These are phyloP conservation scores for Byssoonygena ceratinophila DNA, from an alignment of 2,329 filamentous ascomycete genomes.

Conservation along the genomic window DNA sequence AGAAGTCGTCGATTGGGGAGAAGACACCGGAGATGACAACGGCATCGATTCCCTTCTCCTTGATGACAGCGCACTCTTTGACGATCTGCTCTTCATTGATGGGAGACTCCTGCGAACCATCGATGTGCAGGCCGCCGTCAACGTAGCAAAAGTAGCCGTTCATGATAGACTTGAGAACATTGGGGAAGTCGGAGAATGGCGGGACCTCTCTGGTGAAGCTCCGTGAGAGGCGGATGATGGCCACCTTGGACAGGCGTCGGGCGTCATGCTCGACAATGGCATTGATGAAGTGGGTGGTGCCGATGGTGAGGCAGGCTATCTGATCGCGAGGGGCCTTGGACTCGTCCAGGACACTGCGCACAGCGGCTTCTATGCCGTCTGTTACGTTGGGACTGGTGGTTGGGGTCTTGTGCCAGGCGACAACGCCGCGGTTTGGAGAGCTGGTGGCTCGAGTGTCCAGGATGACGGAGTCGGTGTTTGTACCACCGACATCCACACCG, in stretches of 20 bases:
- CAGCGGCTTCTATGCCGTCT: constrained; percentile 32
- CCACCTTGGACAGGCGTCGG: constrained; percentile 42
- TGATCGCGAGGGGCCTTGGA: constrained; percentile 25
- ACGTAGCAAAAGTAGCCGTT: constrained; percentile 40
- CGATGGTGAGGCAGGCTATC: constrained; percentile 41
- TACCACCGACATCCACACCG: constrained; percentile 33
- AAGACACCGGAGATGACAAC: constrained; percentile 50
- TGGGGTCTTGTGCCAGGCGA: constrained; percentile 30
- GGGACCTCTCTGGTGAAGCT: constrained; percentile 42
- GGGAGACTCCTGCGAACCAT: constrained; percentile 34
- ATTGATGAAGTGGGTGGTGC: constrained; percentile 46
- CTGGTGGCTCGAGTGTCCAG: constrained; percentile 23
- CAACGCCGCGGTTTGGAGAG: constrained; percentile 23
- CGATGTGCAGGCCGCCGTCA: constrained; percentile 41
- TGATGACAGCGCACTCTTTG: constrained; percentile 36
- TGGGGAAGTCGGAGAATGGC: constrained; percentile 43
- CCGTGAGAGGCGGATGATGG: constrained; percentile 42
- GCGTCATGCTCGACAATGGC: constrained; percentile 43
- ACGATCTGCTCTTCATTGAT: constrained; percentile 39
- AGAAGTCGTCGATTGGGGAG: constrained; percentile 47
- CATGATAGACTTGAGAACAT: constrained; percentile 37
- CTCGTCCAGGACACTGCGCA: constrained; percentile 29
- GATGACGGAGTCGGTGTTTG: constrained; percentile 30
- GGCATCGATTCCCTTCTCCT: constrained; percentile 34
- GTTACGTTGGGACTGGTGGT: constrained; percentile 35